These are phyloP conservation scores for Plantago lanceolata DNA, from an alignment of 305 asterid genomes.

Conservation along the genomic window DNA sequence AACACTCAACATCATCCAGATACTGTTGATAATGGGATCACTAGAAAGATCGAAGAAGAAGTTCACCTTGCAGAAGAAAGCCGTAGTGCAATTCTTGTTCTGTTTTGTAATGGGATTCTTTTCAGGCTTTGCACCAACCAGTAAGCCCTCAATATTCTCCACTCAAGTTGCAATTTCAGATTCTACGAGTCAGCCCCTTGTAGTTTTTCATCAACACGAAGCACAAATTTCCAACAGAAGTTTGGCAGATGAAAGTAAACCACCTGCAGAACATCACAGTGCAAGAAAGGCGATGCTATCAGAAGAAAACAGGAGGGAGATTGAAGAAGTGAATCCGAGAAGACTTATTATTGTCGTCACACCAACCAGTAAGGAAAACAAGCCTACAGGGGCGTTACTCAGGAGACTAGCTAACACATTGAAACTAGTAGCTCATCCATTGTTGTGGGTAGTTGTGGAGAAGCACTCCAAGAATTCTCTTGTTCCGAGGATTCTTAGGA, in stretches of 20 bases:
- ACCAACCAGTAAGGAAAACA: constrained; percentile 44
- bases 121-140: constrained; percentile 76
- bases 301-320: constrained; percentile 20
- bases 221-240: constrained; percentile 29
- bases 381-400: constrained; percentile 37
- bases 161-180: constrained; percentile 26
- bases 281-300: constrained; percentile 1
- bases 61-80: constrained; percentile 69
- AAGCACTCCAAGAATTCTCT: constrained; percentile 42
- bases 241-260: constrained; percentile 28
- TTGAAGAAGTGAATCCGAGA: constrained; percentile 26
- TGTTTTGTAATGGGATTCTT: constrained; percentile 84
- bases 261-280: constrained; percentile 12
- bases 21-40: constrained; percentile 44
- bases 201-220: constrained; percentile 31
- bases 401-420: constrained; percentile 61
- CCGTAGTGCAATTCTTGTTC: constrained; percentile 60
- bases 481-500: constrained; percentile 47
- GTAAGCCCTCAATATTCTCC: constrained; percentile 39
- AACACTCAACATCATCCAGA: neutral
- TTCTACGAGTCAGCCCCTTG: constrained; percentile 36
- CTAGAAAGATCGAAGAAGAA: constrained; percentile 74
- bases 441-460: constrained; percentile 84
- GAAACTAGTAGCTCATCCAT: constrained; percentile 66
- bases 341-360: constrained; percentile 62